Evolutionary conservation across 176 grass and related monocot species (phyloP).

Genomic region (Pontederia paniculata): DNA sequence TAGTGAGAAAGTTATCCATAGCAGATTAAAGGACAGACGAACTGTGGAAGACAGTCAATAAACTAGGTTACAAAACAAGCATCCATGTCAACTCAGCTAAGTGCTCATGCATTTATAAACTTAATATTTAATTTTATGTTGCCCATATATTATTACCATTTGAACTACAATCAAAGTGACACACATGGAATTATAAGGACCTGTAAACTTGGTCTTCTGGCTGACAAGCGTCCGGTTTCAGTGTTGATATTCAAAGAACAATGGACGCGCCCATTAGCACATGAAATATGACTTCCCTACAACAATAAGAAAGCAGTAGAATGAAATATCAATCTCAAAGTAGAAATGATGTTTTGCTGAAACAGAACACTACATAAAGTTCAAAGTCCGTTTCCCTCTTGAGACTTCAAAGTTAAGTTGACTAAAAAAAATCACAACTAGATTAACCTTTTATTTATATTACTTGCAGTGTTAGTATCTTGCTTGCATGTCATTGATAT

Average conservation of each 20-base stretch:
- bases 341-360: not conserved
- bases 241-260: slow-evolving; percentile 98
- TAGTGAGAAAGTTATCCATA: no score
- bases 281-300: slow-evolving; percentile 86
- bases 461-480: no score
- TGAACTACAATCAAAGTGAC: not conserved
- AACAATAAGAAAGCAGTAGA: slow-evolving; percentile 10
- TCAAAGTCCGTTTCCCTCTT: not conserved
- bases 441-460: no score
- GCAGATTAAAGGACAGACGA: no score
- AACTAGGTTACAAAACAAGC: no score
- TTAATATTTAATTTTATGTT: no score
- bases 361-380: not conserved
- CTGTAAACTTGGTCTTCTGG: slow-evolving; percentile 93
- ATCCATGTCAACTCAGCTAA: no score
- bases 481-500: no score
- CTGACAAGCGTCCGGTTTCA: slow-evolving; percentile 89
- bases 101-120: no score
- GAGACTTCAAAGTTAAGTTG: slow-evolving; percentile 6
- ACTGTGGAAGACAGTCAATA: no score
- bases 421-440: not conserved
- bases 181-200: slow-evolving; percentile 18
- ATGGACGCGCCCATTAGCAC: slow-evolving; percentile 60
- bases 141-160: no score
- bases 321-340: slow-evolving; percentile 13